Base-by-base conservation (phyloP, 2,329 filamentous ascomycete genomes). In the Colletotrichum liriopes region DNA sequence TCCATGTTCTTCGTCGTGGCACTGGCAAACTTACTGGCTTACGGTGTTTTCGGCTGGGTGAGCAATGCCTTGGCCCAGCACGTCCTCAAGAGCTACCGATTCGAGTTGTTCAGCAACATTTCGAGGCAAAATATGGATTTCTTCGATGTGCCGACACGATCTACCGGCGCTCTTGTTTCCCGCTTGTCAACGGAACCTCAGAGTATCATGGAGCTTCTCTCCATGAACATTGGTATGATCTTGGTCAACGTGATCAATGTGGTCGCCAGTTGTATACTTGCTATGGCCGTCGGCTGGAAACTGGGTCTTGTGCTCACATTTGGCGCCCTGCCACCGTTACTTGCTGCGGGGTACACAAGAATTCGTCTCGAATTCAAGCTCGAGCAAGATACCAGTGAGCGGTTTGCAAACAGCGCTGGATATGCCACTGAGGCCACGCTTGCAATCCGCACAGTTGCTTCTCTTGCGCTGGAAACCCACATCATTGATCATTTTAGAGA, bases 311-410 rank as follows among this genome's bases (percentile, higher is more conserved):
- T 86, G 0, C 79, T 87, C 1, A 78, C 84, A 0, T 82, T 87
- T 47, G 86, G 84, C 12, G 39, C 7, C 14, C 14, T 41, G 39
- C 6, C 39, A 1, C 80, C 84, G 0, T 78, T 89, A n/a, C 76
- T 88, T 2, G 75, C 78, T 0, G 80, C 85, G 0, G 87, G 87
- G 2, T 87, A 86, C 60, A 69, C 85, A 5, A 82, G 87, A 41
- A 86, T 89, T 64, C 82, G 86, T n/a, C 81, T 89, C 16, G 84
- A 88, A 73, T 81, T 80, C 67, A 82, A 82, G 58, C 82, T 88
- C 14, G 85, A 89, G 56, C 78, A 81, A 1, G 81, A 84, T 32
- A 86, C 82, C 8, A 82, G 82, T 3, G 77, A 80, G 3, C 79
- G 80, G 18, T 89, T 85, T 75, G 81, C 86, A 1, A 78, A 81